phyloP scores from a whole-genome alignment of 2,329 filamentous ascomycete genomes.

The Blastomyces gilchristii region DNA sequence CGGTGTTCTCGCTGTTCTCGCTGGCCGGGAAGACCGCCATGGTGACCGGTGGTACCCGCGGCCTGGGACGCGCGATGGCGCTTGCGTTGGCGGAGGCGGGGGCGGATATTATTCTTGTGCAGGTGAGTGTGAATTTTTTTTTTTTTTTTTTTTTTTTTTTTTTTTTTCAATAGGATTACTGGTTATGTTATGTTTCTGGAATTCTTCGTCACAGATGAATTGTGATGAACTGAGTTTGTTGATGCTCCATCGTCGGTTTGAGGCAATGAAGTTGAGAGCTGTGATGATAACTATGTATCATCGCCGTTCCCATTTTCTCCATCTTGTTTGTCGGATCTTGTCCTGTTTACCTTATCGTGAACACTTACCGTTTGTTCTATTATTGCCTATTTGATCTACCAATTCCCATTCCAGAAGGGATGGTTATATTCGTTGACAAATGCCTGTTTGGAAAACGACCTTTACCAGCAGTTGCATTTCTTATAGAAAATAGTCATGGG shows the following conservation, averaged over 20 bases:
- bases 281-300: too few species aligned
- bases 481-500: background rate
- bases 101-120: constrained; percentile 37
- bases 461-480: background rate
- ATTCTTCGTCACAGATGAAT: too few species aligned
- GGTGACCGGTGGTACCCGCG: constrained; percentile 39
- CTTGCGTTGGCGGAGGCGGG: constrained; percentile 39
- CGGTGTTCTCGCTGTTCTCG: constrained; percentile 27
- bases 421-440: background rate
- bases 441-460: background rate
- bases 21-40: constrained; percentile 35
- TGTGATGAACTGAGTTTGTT: too few species aligned
- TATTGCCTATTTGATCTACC: background rate
- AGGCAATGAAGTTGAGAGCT: too few species aligned
- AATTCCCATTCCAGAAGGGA: background rate
- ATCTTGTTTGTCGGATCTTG: too few species aligned
- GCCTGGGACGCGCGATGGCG: constrained; percentile 40
- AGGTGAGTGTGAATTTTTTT: constrained; percentile 21
- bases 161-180: background rate
- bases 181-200: background rate
- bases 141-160: constrained; percentile 1
- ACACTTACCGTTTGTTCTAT: background rate
- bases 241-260: too few species aligned
- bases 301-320: too few species aligned
- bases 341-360: background rate